Evolutionary conservation across 2,329 filamentous ascomycete species (phyloP), one percentile per base, ranked within the genome.

Genomic region (Purpureocillium lavendulum): DNA sequence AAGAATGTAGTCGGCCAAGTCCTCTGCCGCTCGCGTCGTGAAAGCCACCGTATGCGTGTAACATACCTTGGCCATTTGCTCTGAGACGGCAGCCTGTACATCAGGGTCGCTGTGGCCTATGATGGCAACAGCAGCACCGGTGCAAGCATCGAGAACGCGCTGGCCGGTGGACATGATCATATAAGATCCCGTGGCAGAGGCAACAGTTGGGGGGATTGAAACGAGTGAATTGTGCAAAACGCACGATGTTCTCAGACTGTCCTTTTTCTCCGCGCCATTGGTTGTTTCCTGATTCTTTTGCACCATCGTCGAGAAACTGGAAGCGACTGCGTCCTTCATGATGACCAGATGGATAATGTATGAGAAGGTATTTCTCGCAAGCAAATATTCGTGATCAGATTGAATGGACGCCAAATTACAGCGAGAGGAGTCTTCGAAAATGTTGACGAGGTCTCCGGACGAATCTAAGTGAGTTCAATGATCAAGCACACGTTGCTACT

Each of bases 91-190:
- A 4, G 71, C 62, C 11, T 66, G 65, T 12, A 89, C 75, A 36
- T 79, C 66, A 33, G 66, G 52, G 37, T 82, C 71, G 24, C 75
- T 77, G 49, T 87, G 80, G 6, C 85, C 85, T 9, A 90, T 63
- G 52, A 14, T 40, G 17, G 54, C 39, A 3, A 56, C 54, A 21
- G 81, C 83, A 3, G 85, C 82, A 15, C 86, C 86, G 21, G 81
- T 76, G 14, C 80, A 84, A 1, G 77, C 81, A 56, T 92, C 86
- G 11, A 88, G 71, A 31, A 92, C 48, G 1, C 32, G 41, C 11
- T 44, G 45, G 13, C 52, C 65, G 28, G 59, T 52, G 10, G 55
- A 44, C 4, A 64, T 55, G 2, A 49, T 49, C 3, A 67, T 49
- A 16, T 61, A 57, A 9, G 58, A 50, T 0, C 66, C 66, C 0